Evolutionary conservation across 2,329 filamentous ascomycete genomes (phyloP).

Genomic region (Phaeosphaeriaceae sp.): DNA sequence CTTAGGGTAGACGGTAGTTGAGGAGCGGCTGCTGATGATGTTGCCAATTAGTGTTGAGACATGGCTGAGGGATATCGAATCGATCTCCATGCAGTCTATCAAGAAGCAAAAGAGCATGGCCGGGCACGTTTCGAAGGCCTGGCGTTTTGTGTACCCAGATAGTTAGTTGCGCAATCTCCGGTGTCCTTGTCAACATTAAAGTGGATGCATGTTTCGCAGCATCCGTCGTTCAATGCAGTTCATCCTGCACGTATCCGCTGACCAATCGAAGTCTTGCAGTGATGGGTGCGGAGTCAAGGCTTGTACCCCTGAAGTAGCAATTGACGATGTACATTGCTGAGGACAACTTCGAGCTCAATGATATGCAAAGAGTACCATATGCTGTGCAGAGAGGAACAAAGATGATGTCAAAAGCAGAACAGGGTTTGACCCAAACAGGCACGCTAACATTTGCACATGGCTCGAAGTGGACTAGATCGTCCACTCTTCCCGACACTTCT

Average conservation of each 20-base stretch:
- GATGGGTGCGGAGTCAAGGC: neutral
- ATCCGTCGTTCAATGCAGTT: neutral
- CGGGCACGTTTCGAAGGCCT: neutral
- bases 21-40: neutral
- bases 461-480: neutral
- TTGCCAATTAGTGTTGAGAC: neutral
- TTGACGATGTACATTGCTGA: neutral
- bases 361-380: neutral
- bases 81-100: neutral
- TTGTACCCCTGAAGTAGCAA: neutral
- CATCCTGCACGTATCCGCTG: neutral
- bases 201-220: conserved; percentile 7
- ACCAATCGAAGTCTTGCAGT: neutral
- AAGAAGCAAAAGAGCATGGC: neutral
- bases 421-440: neutral
- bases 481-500: conserved; percentile 4
- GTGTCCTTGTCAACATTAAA: neutral
- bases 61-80: conserved; percentile 1
- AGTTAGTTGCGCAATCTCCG: neutral
- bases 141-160: neutral
- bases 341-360: neutral
- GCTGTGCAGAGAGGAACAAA: neutral
- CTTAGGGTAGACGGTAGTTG: neutral
- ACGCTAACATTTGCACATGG: neutral
- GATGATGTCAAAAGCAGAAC: neutral